Percentiles rank a stretch among this genome's conserved stretches.
These are phyloP conservation scores for Erythrobasidium yunnanense DNA, from an alignment of 768 basidiomycete species.

Conservation along the genomic window DNA sequence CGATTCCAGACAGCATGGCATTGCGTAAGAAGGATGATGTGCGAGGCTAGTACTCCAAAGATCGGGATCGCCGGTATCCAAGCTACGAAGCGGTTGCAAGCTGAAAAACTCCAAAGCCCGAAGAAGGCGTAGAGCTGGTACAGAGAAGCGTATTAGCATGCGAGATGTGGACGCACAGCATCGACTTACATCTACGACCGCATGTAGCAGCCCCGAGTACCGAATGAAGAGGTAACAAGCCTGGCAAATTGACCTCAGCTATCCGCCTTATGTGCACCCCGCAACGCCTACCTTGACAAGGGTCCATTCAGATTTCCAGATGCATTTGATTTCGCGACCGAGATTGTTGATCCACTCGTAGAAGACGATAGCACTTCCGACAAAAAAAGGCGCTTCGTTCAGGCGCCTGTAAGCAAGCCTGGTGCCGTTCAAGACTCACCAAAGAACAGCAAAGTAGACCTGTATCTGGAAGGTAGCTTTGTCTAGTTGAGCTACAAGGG, in stretches of 20 bases:
- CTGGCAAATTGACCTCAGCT: background rate
- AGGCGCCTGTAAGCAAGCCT: background rate
- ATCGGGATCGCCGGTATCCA: background rate
- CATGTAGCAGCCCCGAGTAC: background rate
- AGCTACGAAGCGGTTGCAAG: background rate
- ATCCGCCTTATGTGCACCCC: background rate
- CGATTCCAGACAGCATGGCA: constrained; percentile 5
- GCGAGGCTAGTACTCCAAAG: background rate
- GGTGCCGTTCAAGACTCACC: background rate
- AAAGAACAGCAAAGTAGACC: background rate
- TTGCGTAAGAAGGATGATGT: background rate
- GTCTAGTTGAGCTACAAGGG: background rate
- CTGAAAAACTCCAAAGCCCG: background rate
- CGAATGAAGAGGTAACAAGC: background rate
- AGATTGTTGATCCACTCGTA: constrained; percentile 6
- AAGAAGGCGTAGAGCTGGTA: constrained; percentile 10
- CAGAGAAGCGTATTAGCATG: no score
- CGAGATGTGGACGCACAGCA: background rate
- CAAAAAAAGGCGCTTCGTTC: no score
- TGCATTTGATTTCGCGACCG: background rate
- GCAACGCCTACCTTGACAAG: background rate
- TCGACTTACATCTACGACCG: background rate
- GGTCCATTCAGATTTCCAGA: background rate
- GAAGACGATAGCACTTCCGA: background rate
- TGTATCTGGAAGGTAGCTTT: background rate